These are phyloP conservation scores for Davidsoniella australis DNA, from an alignment of 2,329 filamentous ascomycete genomes.

Conservation along the genomic window DNA sequence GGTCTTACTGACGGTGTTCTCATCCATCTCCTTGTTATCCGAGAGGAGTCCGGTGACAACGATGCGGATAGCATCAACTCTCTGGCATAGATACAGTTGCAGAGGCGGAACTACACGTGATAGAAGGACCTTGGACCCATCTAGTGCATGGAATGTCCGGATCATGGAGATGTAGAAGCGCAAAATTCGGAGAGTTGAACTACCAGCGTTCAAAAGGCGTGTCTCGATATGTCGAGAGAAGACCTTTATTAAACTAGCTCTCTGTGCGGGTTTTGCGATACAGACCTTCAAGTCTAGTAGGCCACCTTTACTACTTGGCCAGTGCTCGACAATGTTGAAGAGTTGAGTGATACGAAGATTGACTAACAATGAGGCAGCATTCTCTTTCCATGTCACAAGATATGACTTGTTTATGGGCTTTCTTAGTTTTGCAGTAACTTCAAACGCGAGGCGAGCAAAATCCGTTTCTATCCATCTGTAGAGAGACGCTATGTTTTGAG, in stretches of 20 bases:
- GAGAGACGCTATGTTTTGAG: constrained; percentile 2
- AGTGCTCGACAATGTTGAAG: constrained; percentile 63
- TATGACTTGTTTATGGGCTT: constrained; percentile 33
- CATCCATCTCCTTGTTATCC: constrained; percentile 36
- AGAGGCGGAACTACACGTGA: constrained; percentile 57
- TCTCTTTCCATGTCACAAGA: constrained; percentile 51
- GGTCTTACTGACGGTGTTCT: constrained; percentile 22
- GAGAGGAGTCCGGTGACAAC: constrained; percentile 60
- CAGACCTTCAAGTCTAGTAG: constrained; percentile 58
- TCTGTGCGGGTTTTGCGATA: constrained; percentile 49
- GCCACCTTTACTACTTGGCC: constrained; percentile 54
- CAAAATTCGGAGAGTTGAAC: constrained; percentile 59
- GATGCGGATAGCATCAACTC: constrained; percentile 62
- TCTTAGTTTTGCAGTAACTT: constrained; percentile 36
- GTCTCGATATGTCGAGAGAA: constrained; percentile 50
- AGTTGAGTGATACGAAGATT: constrained; percentile 52
- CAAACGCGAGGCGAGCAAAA: constrained; percentile 46
- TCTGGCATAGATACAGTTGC: constrained; percentile 57
- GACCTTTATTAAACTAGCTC: constrained; percentile 50
- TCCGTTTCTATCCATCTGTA: constrained; percentile 48
- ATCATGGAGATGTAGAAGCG: constrained; percentile 68
- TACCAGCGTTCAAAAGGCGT: constrained; percentile 56
- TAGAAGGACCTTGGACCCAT: constrained; percentile 61
- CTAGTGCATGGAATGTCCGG: constrained; percentile 55
- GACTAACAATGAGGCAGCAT: constrained; percentile 51